A percentile compares a stretch with the other conserved stretches of the same genome.
Evolutionary conservation across 2,329 filamentous ascomycete genomes (phyloP).

Genomic region (Aspergillus neotritici): DNA sequence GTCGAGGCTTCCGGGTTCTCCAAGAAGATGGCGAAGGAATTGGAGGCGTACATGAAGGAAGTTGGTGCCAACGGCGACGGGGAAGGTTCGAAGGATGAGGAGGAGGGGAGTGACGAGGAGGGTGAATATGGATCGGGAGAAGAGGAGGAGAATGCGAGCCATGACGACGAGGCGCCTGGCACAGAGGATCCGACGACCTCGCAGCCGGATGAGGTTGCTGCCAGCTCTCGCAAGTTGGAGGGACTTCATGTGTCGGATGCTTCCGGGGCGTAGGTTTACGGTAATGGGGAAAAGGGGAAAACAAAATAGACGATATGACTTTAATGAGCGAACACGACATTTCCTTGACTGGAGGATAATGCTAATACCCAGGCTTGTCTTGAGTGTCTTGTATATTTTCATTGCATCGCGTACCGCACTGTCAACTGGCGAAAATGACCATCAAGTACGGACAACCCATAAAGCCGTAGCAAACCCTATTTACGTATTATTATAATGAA

Average conservation of each 20-base stretch:
- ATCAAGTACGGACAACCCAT: too few species aligned
- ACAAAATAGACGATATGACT: conserved; percentile 24
- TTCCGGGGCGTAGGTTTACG: conserved; percentile 10
- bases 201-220: conserved; percentile 14
- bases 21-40: conserved; percentile 91
- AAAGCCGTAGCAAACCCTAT: too few species aligned
- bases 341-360: background rate
- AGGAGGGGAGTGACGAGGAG: conserved; percentile 32
- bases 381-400: too few species aligned
- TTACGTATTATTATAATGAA: too few species aligned
- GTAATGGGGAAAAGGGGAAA: conserved; percentile 2
- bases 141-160: conserved; percentile 23
- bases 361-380: too few species aligned
- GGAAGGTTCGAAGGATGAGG: conserved; percentile 21
- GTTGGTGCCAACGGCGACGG: conserved; percentile 55
- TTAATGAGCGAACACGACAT: conserved; percentile 11
- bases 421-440: too few species aligned
- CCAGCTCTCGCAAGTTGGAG: conserved; percentile 27
- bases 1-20: conserved; percentile 93
- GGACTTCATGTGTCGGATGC: conserved; percentile 29
- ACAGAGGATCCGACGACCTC: conserved; percentile 1
- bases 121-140: conserved; percentile 32
- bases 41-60: conserved; percentile 82
- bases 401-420: too few species aligned
- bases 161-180: background rate